phyloP scores from a whole-genome alignment of 805 yeast species.

The Saccharomycopsis fodiens region DNA sequence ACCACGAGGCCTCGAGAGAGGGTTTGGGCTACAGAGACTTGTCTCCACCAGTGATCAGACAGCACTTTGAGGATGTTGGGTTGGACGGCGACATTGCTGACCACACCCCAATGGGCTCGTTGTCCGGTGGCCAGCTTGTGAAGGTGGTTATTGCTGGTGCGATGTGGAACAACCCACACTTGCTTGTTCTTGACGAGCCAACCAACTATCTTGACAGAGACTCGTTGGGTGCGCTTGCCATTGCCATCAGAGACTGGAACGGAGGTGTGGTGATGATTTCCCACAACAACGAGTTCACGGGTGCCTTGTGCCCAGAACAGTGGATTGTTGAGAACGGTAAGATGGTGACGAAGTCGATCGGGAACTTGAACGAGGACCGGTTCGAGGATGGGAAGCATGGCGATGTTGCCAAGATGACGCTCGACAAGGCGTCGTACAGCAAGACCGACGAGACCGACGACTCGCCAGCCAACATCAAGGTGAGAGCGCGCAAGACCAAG shows the following conservation, averaged over 20 bases:
- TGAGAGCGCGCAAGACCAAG: conserved; percentile 90
- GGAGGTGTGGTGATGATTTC: conserved; percentile 99
- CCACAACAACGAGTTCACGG: conserved; percentile 93
- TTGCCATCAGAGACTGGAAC: conserved; percentile 95
- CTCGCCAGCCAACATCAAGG: conserved; percentile 94
- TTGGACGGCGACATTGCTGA: conserved; percentile 97
- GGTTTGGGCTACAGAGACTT: conserved; percentile 94
- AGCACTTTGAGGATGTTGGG: conserved; percentile 96
- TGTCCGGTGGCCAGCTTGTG: conserved; percentile 97
- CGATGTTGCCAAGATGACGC: conserved; percentile 42
- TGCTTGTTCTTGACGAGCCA: conserved; percentile 95
- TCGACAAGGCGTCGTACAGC: conserved; percentile 37
- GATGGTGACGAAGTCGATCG: conserved; percentile 76
- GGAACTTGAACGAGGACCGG: conserved; percentile 64
- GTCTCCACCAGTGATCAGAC: conserved; percentile 83
- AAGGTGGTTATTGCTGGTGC: conserved; percentile 99
- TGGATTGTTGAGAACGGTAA: conserved; percentile 95
- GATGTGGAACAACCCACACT: conserved; percentile 99
- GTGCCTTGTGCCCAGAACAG: conserved; percentile 96
- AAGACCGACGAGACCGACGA: conserved; percentile 61
- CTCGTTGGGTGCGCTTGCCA: conserved; percentile 93
- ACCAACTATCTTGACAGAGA: conserved; percentile 97
- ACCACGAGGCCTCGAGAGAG: conserved; percentile 98
- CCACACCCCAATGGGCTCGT: conserved; percentile 93
- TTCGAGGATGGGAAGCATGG: conserved; percentile 76